phyloP scores from a whole-genome alignment of 2,329 filamentous ascomycete species.

The Xylariomycetidae sp. region DNA sequence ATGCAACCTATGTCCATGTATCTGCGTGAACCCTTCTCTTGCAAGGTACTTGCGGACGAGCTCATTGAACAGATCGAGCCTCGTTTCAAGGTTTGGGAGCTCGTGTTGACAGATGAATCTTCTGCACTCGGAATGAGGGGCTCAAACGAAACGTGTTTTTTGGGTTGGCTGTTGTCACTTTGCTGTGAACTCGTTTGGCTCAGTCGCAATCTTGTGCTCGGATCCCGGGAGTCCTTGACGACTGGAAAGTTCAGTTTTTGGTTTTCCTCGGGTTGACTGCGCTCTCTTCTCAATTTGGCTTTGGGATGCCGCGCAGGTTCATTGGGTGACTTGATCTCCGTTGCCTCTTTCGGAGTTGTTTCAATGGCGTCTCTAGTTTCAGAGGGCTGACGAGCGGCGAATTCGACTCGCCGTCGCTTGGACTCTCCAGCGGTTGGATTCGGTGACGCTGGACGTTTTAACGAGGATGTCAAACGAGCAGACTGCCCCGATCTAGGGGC shows the following conservation, averaged over 20 bases:
- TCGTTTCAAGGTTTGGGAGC: slow-evolving; percentile 9
- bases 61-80: slow-evolving; percentile 11
- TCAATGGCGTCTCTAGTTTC: too few relatives aligned
- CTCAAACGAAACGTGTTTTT: slow-evolving; percentile 32
- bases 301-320: neutral
- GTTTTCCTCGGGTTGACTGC: slow-evolving; percentile 33
- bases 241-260: slow-evolving; percentile 59
- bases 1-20: slow-evolving; percentile 18
- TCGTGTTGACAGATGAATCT: slow-evolving; percentile 3
- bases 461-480: slow-evolving; percentile 2
- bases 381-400: slow-evolving; percentile 8
- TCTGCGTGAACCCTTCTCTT: slow-evolving; percentile 4
- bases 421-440: slow-evolving; percentile 9
- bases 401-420: slow-evolving; percentile 25
- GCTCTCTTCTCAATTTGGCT: slow-evolving; percentile 24
- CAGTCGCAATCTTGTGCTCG: slow-evolving; percentile 54
- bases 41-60: slow-evolving; percentile 12
- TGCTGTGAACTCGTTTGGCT: slow-evolving; percentile 56
- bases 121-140: slow-evolving; percentile 8
- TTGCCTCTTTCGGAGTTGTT: too few relatives aligned
- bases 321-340: slow-evolving; percentile 5
- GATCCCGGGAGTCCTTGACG: slow-evolving; percentile 69
- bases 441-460: slow-evolving; percentile 18
- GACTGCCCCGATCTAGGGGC: slow-evolving; percentile 15
- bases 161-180: slow-evolving; percentile 28